These are phyloP conservation scores for Sphenostylis stenocarpa DNA, from an alignment of 306 rosid genomes.

Conservation along the genomic window DNA sequence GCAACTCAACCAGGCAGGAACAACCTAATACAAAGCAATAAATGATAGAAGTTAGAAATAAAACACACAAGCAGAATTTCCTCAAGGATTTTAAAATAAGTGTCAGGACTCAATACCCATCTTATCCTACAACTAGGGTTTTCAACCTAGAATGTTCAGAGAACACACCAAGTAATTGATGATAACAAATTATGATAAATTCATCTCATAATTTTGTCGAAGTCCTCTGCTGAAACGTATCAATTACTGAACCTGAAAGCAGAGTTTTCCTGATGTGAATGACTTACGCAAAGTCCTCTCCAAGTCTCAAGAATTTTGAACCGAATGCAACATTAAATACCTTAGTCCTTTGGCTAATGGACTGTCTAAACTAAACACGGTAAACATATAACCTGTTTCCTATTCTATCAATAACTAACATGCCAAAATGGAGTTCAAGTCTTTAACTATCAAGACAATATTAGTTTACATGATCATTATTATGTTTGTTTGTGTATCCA, in stretches of 20 bases:
- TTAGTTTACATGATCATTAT: neutral
- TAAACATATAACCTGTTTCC: neutral
- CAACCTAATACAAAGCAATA: conserved; percentile 46
- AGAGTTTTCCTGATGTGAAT: neutral
- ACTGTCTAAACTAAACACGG: neutral
- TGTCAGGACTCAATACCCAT: neutral
- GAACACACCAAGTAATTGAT: neutral
- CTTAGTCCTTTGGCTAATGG: neutral
- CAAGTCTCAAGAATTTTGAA: neutral
- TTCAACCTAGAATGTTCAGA: conserved; percentile 1
- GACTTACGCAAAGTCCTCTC: neutral
- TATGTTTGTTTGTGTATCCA: neutral
- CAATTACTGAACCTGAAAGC: neutral
- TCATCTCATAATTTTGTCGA: neutral
- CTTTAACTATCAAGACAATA: neutral
- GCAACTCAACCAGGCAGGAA: conserved; percentile 76
- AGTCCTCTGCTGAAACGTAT: neutral
- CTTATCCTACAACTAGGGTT: neutral
- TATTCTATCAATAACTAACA: neutral
- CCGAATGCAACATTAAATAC: neutral
- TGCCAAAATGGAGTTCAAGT: neutral
- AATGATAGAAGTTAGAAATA: conserved; percentile 13
- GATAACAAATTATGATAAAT: neutral
- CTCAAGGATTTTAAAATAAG: neutral
- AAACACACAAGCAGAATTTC: conserved; percentile 11